phyloP scores from a whole-genome alignment of 1,139 yeast genomes.

The Yamadazyma friedrichii region DNA sequence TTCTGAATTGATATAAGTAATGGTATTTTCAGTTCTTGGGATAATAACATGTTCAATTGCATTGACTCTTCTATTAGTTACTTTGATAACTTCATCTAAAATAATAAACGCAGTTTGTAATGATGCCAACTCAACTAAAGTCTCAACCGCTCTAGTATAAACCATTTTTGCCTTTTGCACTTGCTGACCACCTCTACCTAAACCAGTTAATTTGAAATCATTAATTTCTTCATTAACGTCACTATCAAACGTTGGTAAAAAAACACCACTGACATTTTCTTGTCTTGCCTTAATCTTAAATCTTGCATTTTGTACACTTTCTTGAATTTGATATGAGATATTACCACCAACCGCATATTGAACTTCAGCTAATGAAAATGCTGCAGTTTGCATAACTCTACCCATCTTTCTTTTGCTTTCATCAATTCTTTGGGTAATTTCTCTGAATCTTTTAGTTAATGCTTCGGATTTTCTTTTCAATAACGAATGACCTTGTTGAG shows the following conservation, averaged over 20 bases:
- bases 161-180: slow-evolving; percentile 92
- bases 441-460: slow-evolving; percentile 91
- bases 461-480: slow-evolving; percentile 97
- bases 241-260: slow-evolving; percentile 88
- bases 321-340: slow-evolving; percentile 93
- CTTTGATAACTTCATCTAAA: slow-evolving; percentile 95
- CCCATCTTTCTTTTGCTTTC: slow-evolving; percentile 98
- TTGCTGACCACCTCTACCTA: slow-evolving; percentile 98
- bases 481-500: slow-evolving; percentile 92
- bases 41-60: slow-evolving; percentile 98
- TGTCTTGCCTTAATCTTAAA: slow-evolving; percentile 89
- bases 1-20: slow-evolving; percentile 88
- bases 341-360: slow-evolving; percentile 96
- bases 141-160: slow-evolving; percentile 92
- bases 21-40: slow-evolving; percentile 96
- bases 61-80: slow-evolving; percentile 96
- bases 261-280: slow-evolving; percentile 95
- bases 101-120: slow-evolving; percentile 94
- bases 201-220: slow-evolving; percentile 93
- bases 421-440: slow-evolving; percentile 89
- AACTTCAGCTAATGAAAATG: slow-evolving; percentile 95
- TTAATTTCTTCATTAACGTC: slow-evolving; percentile 80
- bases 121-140: slow-evolving; percentile 92
- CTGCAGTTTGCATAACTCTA: slow-evolving; percentile 96
- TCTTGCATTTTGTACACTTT: slow-evolving; percentile 86